phyloP scores from a whole-genome alignment of 345 rosid genomes.

The Carallia pectinifolia region DNA sequence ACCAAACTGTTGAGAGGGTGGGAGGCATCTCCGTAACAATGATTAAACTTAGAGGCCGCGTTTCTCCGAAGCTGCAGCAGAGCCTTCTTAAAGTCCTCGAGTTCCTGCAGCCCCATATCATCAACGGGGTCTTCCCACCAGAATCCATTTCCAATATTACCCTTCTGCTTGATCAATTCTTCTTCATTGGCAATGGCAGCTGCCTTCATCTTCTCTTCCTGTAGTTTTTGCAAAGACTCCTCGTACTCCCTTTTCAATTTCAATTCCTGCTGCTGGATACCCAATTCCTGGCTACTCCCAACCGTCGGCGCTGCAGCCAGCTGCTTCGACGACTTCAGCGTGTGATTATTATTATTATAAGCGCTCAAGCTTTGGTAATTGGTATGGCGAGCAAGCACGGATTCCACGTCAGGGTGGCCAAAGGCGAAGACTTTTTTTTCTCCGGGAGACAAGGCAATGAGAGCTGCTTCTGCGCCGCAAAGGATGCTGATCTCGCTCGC shows the following conservation, averaged over 20 bases:
- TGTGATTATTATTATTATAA: neutral
- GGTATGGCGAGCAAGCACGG: slow-evolving; percentile 11
- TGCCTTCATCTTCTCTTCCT: slow-evolving; percentile 3
- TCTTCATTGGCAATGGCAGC: neutral
- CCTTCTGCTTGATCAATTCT: neutral
- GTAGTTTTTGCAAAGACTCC: neutral
- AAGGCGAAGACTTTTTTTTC: slow-evolving; percentile 12
- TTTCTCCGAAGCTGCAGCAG: slow-evolving; percentile 12
- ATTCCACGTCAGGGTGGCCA: slow-evolving; percentile 12
- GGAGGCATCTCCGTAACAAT: neutral
- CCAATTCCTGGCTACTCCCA: neutral
- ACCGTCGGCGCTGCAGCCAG: no score
- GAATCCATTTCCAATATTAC: neutral
- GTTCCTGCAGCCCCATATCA: slow-evolving; percentile 9
- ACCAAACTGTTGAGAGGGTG: neutral
- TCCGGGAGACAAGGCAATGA: slow-evolving; percentile 13
- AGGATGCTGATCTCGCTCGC: slow-evolving; percentile 23
- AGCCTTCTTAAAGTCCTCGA: slow-evolving; percentile 7
- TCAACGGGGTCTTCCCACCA: slow-evolving; percentile 11
- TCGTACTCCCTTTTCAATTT: neutral
- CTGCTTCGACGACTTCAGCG: neutral
- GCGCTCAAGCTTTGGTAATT: neutral
- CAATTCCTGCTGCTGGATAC: no score
- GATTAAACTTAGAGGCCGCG: neutral
- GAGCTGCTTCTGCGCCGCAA: slow-evolving; percentile 19